Evolutionary conservation across 768 basidiomycete genomes (phyloP), one percentile per base, ranked within the genome.

Genomic region (Tricholoma sp.): DNA sequence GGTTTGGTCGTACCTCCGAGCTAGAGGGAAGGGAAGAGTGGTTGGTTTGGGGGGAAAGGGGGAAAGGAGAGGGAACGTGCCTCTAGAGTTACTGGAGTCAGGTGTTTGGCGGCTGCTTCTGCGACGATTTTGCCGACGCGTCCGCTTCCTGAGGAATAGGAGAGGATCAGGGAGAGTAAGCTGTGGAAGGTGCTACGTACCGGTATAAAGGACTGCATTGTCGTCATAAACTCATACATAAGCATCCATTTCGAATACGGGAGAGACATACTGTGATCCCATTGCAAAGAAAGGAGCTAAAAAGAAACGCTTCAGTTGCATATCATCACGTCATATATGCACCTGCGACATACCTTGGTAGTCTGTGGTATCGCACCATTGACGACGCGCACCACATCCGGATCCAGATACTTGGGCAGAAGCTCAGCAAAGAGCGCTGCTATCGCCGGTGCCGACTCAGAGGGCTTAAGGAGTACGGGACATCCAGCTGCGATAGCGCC

Each of bases 401-500:
- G 68, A 67, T 94, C 93, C 57, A 95, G 61, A 63, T 95, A 94
- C 64, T 88, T 83, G 2, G 84, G 83, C 6, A 91, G 39, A 6
- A 93, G 79, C 61, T 90, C 85, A 0, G 84, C 78, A 13, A 91
- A 65, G 10, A 93, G 76, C 9, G 77, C 62, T 42, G 80, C 81
- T 3, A 75, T 72, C 1, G 80, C 77, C 0, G 86, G 81, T 0
- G 81, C 72, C 2, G 81, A 70, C 64, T 94, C 93, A 1, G 92
- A 88, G 0, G 89, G 89, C 67, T 94, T 94, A 52, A 93, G 47
- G 4, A 87, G 70, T 3, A 80, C 82, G 0, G 87, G 75, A 62
- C 85, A 86, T 6, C 93, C 93, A 2, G 91, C 89, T 0, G 91
- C 86, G 39, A 95, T 80, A 1, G 92, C 92, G 7, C 86, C 86